These are phyloP conservation scores for Lolium rigidum DNA, from an alignment of 176 grass and related monocot genomes.

Conservation along the genomic window DNA sequence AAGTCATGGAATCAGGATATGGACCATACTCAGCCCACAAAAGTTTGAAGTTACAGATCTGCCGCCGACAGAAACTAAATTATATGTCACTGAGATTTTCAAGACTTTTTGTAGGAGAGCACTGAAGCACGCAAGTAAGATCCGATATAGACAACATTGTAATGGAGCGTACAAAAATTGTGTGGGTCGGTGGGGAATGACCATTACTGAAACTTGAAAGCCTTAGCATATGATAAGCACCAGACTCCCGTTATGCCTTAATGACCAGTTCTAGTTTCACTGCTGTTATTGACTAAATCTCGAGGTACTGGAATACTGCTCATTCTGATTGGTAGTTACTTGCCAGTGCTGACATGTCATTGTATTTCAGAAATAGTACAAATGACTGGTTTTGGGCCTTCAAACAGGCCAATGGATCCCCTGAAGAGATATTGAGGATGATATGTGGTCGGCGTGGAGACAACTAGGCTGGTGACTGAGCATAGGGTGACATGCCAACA, in stretches of 20 bases:
- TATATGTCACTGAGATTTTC: neutral
- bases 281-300: neutral
- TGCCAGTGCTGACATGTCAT: neutral
- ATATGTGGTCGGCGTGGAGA: neutral
- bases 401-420: neutral
- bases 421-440: neutral
- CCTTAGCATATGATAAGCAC: neutral
- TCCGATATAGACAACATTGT: neutral
- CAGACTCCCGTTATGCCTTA: neutral
- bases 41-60: neutral
- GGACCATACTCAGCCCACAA: neutral
- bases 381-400: neutral
- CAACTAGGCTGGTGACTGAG: slow-evolving; percentile 19
- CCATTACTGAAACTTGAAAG: neutral
- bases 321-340: slow-evolving; percentile 28
- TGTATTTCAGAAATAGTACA: neutral
- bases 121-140: neutral
- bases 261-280: neutral
- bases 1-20: slow-evolving; percentile 4
- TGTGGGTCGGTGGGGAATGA: neutral
- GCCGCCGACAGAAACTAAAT: neutral
- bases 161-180: neutral
- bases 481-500: neutral
- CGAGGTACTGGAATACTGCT: neutral
- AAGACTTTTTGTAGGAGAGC: neutral